These are phyloP conservation scores for Metarhizium album DNA, from an alignment of 2,329 filamentous ascomycete species.

Conservation along the genomic window DNA sequence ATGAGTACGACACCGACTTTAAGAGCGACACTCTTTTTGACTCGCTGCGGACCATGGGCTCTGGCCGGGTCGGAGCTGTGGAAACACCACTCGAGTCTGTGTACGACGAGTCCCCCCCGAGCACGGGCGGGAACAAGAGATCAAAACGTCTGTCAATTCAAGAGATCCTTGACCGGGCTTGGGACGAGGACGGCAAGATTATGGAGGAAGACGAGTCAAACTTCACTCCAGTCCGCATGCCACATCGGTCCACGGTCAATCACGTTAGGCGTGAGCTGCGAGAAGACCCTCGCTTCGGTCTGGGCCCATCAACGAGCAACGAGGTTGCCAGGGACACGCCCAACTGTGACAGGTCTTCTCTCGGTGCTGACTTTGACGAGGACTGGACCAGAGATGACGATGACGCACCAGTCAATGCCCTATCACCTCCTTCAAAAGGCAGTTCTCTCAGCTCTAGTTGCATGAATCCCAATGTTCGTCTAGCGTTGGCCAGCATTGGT, in stretches of 20 bases:
- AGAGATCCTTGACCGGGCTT: conserved; percentile 44
- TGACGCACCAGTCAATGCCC: conserved; percentile 39
- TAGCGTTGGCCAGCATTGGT: conserved; percentile 42
- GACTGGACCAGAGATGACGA: conserved; percentile 49
- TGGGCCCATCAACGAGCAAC: conserved; percentile 4
- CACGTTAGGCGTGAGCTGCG: background rate
- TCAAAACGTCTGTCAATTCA: conserved; percentile 48
- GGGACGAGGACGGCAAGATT: conserved; percentile 45
- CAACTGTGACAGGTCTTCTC: conserved; percentile 40
- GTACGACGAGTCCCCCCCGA: conserved; percentile 68
- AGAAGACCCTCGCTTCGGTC: conserved; percentile 1
- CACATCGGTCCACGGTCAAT: conserved; percentile 18
- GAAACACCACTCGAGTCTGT: conserved; percentile 68
- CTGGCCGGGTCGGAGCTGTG: conserved; percentile 52
- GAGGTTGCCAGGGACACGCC: conserved; percentile 9
- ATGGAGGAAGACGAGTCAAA: conserved; percentile 51
- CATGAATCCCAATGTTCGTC: conserved; percentile 42
- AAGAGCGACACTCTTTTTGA: conserved; percentile 70
- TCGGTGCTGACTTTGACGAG: conserved; percentile 53
- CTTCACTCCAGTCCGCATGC: conserved; percentile 37
- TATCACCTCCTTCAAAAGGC: conserved; percentile 44
- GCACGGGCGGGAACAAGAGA: conserved; percentile 41
- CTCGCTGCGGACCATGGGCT: conserved; percentile 61
- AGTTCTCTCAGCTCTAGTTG: conserved; percentile 42
- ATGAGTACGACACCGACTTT: conserved; percentile 70